Evolutionary conservation across 2,329 filamentous ascomycete genomes (phyloP), one percentile per base, ranked within the genome.

Genomic region (Fusarium kyushuense): DNA sequence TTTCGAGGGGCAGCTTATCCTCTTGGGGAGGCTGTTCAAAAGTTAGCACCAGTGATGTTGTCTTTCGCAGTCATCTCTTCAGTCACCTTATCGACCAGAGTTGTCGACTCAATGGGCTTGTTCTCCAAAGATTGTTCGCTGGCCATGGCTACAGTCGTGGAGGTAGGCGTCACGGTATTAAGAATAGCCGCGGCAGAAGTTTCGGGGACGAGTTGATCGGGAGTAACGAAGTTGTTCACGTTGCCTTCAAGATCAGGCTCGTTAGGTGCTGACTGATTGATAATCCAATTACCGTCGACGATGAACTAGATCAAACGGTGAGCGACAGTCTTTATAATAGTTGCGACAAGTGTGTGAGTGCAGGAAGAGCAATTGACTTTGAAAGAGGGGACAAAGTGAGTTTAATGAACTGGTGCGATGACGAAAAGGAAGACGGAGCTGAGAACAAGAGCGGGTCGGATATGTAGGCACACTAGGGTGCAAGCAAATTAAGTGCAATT

Each of bases 231-330:
- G 88, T 98, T 98, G 86, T 98, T 98, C 74, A 94, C 84, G 86
- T 95, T 97, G 75, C 92, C 91, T 75, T 89, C 85, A 70, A 87
- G 86, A 84, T 97, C 95, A 76, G 89, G 88, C 82, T 97, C 94
- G 81, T 91, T 90, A 62, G 92, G 92, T 41, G 90, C 91, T 61
- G 89, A 89, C 74, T 90, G 88, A 80, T 97, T 94, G 78, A 90
- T 92, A 51, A 89, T 89, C 96, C 96, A 99, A 73, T 87, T 88
- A 72, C 92, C 93, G 86, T 99, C 93, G 71, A 97, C 95, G 74
- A 99, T 92, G 79, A 97, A 99, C 95, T 97, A 78, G 41, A 71
- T 49, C 41, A 61, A 42, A 69, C 63, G 41, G 71, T 77, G 70
- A 76, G 73, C 58, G 58, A 71, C 40, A 41, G 47, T 29, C 53